Base-by-base conservation (phyloP, 768 basidiomycete genomes). In the Megacollybia marginata region DNA sequence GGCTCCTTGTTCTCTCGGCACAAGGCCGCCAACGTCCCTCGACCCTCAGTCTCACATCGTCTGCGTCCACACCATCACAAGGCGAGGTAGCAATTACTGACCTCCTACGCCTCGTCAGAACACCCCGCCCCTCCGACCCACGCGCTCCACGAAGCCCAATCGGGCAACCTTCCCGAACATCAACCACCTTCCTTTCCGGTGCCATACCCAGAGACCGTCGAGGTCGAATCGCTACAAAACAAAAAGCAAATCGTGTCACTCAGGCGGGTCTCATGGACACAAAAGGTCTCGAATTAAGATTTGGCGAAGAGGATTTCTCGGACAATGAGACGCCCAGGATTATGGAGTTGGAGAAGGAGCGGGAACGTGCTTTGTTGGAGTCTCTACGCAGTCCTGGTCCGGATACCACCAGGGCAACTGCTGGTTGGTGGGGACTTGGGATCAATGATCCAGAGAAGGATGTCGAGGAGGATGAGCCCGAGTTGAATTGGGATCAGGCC, bases 361-460 rank as follows among this genome's bases (percentile, higher is more conserved):
- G 69, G 47, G 79, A 78, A 49, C 66, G 74, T 43, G 75, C 78
- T 58, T 71, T 88, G 43, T 59, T 85, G 46, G 83, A 83, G 48
- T 71, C 73, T 18, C 58, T 79, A 15, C 60, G 79, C 67, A 82
- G 80, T 58, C 78, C 80, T 0, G 80, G 77, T 57, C 53, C 70
- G 9, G 77, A 75, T 11, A 56, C 65, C 38, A 51, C 66, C 6
- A 67, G 75, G 35, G 74, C 72, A 13, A 81, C 78, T 53, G 69
- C 75, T n/a, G 83, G 84, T 11, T 86, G 86, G 12, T 89, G 86
- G 86, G 87, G 85, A 2, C 67, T 88, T 2, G 87, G 83, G 7
- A 75, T 69, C 5, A 78, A 78, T 48, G 80, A 78, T 46, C 60
- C 56, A 18, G 63, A 55, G 13, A 77, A 69, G 57, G 65, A 68